phyloP scores from a whole-genome alignment of 495 filamentous ascomycete species.

The Hyaloscypha finlandica region DNA sequence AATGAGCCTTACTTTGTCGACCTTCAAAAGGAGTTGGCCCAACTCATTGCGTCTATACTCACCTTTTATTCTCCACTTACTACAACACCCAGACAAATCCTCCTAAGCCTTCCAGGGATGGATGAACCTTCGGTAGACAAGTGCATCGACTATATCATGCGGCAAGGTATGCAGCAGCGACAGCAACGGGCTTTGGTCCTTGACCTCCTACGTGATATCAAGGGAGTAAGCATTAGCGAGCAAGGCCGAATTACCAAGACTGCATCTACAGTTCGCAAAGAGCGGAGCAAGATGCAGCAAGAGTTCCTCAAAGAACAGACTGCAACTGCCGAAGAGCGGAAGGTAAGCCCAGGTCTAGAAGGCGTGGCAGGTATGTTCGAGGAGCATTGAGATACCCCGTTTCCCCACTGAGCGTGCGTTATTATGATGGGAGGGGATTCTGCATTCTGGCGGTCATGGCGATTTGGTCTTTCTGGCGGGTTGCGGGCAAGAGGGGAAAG shows the following conservation, averaged over 20 bases:
- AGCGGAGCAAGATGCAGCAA: conserved; percentile 57
- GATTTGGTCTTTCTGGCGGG: background rate
- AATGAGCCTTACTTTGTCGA: conserved; percentile 97
- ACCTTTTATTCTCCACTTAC: conserved; percentile 69
- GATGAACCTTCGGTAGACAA: conserved; percentile 58
- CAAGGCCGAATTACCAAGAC: conserved; percentile 75
- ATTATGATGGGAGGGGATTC: background rate
- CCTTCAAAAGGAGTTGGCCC: conserved; percentile 88
- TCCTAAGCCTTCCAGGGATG: conserved; percentile 56
- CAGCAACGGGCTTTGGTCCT: conserved; percentile 82
- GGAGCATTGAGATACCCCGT: conserved; percentile 13
- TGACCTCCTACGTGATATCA: conserved; percentile 81
- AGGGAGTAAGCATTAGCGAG: conserved; percentile 89
- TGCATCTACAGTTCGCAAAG: conserved; percentile 33
- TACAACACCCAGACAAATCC: conserved; percentile 55
- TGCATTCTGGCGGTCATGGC: background rate
- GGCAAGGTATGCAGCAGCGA: conserved; percentile 54
- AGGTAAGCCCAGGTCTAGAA: conserved; percentile 41
- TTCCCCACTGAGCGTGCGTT: background rate
- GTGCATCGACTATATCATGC: conserved; percentile 56
- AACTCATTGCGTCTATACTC: conserved; percentile 83
- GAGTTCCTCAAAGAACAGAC: conserved; percentile 51
- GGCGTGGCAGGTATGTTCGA: conserved; percentile 46
- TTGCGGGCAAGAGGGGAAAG: background rate
- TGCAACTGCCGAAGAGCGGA: conserved; percentile 13